Evolutionary conservation across 176 grass and related monocot species (phyloP).

Genomic region (Alopecurus myosuroides): DNA sequence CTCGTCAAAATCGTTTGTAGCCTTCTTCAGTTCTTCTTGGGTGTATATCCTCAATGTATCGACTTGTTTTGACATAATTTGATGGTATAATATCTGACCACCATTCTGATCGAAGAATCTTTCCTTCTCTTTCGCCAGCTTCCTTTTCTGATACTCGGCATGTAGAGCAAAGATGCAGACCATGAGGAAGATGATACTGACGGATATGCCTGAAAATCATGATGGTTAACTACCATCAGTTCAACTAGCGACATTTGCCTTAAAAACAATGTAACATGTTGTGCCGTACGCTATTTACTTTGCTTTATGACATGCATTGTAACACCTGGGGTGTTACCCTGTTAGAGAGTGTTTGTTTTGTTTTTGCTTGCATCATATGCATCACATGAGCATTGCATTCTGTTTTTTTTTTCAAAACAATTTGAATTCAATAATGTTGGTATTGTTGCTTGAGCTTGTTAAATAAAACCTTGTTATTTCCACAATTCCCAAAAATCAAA

Average conservation of each 20-base stretch:
- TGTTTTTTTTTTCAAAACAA: too few relatives aligned
- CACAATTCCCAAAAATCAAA: too few relatives aligned
- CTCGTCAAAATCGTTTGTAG: not conserved
- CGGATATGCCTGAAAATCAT: not conserved
- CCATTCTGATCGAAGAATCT: conserved; percentile 10
- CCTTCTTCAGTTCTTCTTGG: not conserved
- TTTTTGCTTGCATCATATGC: too few relatives aligned
- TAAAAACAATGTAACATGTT: not conserved
- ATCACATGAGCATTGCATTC: too few relatives aligned
- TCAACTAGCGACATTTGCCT: not conserved
- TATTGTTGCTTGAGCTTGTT: too few relatives aligned
- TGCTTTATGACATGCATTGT: not conserved
- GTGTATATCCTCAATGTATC: not conserved
- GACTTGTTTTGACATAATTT: not conserved
- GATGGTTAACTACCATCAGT: not conserved
- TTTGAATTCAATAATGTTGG: too few relatives aligned
- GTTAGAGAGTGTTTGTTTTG: too few relatives aligned
- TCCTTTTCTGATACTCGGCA: not conserved
- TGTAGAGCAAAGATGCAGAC: not conserved
- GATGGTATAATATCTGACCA: not conserved
- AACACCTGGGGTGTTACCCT: too few relatives aligned
- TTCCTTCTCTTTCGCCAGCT: not conserved
- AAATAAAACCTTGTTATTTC: too few relatives aligned
- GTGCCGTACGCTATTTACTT: not conserved
- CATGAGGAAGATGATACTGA: not conserved